Evolutionary conservation across 495 filamentous ascomycete genomes (phyloP).

Genomic region (Daldinia childiae): DNA sequence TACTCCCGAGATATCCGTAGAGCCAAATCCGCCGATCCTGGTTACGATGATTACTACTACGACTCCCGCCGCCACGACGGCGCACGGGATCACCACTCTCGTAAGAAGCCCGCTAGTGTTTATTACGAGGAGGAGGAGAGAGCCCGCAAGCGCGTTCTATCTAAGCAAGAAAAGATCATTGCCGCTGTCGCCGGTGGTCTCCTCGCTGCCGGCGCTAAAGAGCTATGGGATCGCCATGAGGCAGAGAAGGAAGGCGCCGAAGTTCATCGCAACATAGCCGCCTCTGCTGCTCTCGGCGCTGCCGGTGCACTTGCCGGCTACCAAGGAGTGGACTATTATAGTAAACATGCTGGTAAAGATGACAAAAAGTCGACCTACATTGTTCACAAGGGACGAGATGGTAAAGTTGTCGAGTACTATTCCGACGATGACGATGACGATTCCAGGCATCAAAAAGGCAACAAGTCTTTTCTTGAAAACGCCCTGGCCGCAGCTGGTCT

Average conservation of each 20-base stretch:
- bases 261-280: conserved; percentile 60
- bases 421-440: conserved; percentile 64
- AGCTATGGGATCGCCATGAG: conserved; percentile 64
- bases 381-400: conserved; percentile 55
- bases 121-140: conserved; percentile 59
- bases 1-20: conserved; percentile 63
- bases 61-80: conserved; percentile 52
- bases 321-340: conserved; percentile 63
- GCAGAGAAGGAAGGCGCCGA: conserved; percentile 55
- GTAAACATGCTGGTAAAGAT: conserved; percentile 59
- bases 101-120: conserved; percentile 47
- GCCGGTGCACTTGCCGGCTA: conserved; percentile 65
- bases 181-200: conserved; percentile 63
- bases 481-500: conserved; percentile 74
- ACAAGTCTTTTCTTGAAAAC: conserved; percentile 78
- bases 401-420: conserved; percentile 58
- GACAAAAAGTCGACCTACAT: conserved; percentile 56
- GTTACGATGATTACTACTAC: conserved; percentile 56
- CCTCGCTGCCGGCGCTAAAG: conserved; percentile 64
- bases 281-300: conserved; percentile 63
- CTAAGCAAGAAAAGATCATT: conserved; percentile 68
- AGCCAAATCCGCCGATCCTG: conserved; percentile 59
- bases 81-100: conserved; percentile 54
- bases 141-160: conserved; percentile 57
- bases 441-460: conserved; percentile 58